Percentiles rank a stretch among this genome's conserved stretches.
These are phyloP conservation scores for Naganishia friedmannii DNA, from an alignment of 768 basidiomycete species.

Conservation along the genomic window DNA sequence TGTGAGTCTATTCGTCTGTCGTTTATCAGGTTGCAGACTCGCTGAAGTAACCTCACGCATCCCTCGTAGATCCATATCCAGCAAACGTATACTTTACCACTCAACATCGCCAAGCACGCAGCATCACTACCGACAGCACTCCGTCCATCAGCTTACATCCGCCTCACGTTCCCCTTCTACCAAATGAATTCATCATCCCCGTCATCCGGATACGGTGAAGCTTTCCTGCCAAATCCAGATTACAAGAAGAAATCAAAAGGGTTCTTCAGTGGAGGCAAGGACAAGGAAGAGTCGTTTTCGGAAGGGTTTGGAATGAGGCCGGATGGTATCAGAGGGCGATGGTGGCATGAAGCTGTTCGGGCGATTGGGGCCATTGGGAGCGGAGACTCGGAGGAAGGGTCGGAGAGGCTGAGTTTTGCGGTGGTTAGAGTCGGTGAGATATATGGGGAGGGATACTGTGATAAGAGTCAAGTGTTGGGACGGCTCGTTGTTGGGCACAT, in stretches of 20 bases:
- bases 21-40: background rate
- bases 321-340: constrained; percentile 44
- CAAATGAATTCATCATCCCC: constrained; percentile 46
- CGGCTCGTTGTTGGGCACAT: constrained; percentile 45
- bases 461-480: constrained; percentile 41
- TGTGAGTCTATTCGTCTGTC: constrained; percentile 32
- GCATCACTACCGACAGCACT: constrained; percentile 27
- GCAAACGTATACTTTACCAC: constrained; percentile 43
- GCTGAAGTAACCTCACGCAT: background rate
- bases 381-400: background rate
- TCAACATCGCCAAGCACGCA: constrained; percentile 42
- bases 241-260: constrained; percentile 37
- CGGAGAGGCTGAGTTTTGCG: constrained; percentile 40
- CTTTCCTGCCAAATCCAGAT: constrained; percentile 4
- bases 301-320: constrained; percentile 37
- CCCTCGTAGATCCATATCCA: constrained; percentile 43
- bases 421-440: constrained; percentile 42
- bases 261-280: constrained; percentile 5
- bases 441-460: constrained; percentile 44
- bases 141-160: constrained; percentile 39
- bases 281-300: constrained; percentile 2
- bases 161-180: constrained; percentile 47
- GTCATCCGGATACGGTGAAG: constrained; percentile 31
- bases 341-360: constrained; percentile 49
- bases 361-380: constrained; percentile 34